A percentile compares a stretch with the other conserved stretches of the same genome.
These are phyloP conservation scores for Chalaropsis ovoidea DNA, from an alignment of 2,329 filamentous ascomycete genomes.

Conservation along the genomic window DNA sequence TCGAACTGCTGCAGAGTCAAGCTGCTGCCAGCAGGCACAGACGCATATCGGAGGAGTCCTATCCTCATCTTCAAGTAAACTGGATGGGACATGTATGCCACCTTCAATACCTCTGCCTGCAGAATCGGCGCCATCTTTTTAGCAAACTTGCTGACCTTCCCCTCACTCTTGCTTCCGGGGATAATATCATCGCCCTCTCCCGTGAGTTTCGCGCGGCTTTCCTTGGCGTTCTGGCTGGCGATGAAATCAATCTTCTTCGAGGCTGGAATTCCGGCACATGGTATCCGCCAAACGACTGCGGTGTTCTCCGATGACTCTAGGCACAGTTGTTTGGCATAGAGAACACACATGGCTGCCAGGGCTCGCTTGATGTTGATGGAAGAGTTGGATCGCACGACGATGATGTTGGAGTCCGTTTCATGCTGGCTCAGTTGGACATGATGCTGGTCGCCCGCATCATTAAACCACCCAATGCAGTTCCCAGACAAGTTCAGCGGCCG, in stretches of 20 bases:
- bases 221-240: not conserved
- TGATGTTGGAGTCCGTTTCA: not conserved
- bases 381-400: not conserved
- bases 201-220: not conserved
- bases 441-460: not conserved
- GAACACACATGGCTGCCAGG: not conserved
- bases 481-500: not conserved
- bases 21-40: conserved; percentile 4
- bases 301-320: conserved; percentile 6
- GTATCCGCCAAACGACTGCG: not conserved
- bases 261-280: not conserved
- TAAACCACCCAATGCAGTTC: not conserved
- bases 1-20: conserved; percentile 3
- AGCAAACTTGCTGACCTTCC: not conserved
- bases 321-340: not conserved
- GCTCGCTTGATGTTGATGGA: not conserved
- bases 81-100: not conserved
- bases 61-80: not conserved
- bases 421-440: conserved; percentile 8
- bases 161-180: not conserved
- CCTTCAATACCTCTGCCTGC: conserved; percentile 8
- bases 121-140: conserved; percentile 2
- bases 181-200: not conserved
- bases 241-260: not conserved
- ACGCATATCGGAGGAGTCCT: not conserved